Conservation (phyloP, 345 rosid genomes). For the Xanthoceras sorbifolium region DNA sequence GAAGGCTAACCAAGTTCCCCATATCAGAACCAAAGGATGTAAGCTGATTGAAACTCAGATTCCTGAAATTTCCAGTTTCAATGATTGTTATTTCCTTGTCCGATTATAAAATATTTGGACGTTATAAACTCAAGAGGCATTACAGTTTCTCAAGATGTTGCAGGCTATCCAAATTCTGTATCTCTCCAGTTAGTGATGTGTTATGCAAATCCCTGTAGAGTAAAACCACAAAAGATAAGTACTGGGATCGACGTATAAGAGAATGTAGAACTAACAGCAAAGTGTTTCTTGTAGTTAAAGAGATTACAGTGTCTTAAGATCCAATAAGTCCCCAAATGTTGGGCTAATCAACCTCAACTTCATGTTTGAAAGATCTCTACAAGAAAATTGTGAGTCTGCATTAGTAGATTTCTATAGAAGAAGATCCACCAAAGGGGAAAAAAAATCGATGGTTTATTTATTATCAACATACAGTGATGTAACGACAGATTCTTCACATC, state of each 20-base stretch:
- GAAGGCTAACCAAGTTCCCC: constrained; percentile 63
- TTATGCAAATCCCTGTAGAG: constrained; percentile 81
- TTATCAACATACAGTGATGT: constrained; percentile 63
- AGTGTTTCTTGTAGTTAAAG: background rate
- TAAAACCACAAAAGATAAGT: constrained; percentile 5
- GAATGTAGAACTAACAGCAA: background rate
- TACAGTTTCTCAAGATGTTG: constrained; percentile 79
- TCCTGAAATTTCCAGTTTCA: constrained; percentile 48
- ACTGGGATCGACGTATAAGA: background rate
- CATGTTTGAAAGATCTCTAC: constrained; percentile 73
- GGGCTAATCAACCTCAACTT: constrained; percentile 81
- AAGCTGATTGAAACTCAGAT: constrained; percentile 79
- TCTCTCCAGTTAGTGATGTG: constrained; percentile 81
- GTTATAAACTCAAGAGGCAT: constrained; percentile 18
- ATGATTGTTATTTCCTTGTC: constrained; percentile 9
- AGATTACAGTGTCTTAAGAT: constrained; percentile 80
- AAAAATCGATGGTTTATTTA: background rate
- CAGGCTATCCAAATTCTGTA: constrained; percentile 78
- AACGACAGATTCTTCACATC: constrained; percentile 74
- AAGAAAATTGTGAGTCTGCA: constrained; percentile 10
- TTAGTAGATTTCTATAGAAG: constrained; percentile 19
- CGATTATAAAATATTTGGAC: background rate
- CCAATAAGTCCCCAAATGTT: constrained; percentile 87
- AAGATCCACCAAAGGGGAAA: background rate
- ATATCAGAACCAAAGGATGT: constrained; percentile 71